These are phyloP conservation scores for Pleodorina starrii DNA, from an alignment of 139 green algal genomes.

Conservation along the genomic window DNA sequence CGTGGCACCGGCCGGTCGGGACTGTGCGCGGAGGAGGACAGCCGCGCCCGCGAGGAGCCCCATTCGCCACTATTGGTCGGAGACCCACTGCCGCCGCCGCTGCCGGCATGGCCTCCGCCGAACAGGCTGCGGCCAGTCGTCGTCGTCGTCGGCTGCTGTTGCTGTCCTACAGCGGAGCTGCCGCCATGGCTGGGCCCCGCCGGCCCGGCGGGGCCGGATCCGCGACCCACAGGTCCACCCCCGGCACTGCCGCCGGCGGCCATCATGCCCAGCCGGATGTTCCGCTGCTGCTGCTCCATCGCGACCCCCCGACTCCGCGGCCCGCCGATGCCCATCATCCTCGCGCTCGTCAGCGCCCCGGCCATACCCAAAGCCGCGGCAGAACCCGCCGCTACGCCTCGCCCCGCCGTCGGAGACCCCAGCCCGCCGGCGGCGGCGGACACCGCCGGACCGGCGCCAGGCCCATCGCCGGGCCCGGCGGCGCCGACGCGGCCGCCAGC, in stretches of 20 bases:
- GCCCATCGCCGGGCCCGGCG: background rate
- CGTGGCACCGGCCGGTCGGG: no score
- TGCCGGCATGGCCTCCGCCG: no score
- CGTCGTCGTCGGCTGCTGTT: no score
- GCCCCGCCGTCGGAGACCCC: background rate
- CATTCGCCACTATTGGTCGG: no score
- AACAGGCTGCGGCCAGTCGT: no score
- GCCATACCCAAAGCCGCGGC: background rate
- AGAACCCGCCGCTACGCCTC: background rate
- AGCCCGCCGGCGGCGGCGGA: background rate
- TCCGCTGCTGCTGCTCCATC: constrained; percentile 33
- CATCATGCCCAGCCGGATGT: constrained; percentile 47
- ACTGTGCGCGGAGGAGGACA: no score
- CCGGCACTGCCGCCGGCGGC: background rate
- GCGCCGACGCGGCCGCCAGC: background rate
- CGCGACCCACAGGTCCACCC: background rate
- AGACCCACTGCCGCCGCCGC: no score
- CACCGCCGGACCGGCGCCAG: background rate
- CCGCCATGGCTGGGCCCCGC: background rate
- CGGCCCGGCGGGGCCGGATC: background rate
- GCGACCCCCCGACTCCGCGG: background rate
- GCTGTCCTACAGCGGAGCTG: no score
- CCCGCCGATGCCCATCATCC: constrained; percentile 1
- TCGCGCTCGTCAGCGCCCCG: background rate
- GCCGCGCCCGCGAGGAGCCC: no score